phyloP scores from a whole-genome alignment of 1,284 basidiomycete species.

The Melampsora medusae region DNA sequence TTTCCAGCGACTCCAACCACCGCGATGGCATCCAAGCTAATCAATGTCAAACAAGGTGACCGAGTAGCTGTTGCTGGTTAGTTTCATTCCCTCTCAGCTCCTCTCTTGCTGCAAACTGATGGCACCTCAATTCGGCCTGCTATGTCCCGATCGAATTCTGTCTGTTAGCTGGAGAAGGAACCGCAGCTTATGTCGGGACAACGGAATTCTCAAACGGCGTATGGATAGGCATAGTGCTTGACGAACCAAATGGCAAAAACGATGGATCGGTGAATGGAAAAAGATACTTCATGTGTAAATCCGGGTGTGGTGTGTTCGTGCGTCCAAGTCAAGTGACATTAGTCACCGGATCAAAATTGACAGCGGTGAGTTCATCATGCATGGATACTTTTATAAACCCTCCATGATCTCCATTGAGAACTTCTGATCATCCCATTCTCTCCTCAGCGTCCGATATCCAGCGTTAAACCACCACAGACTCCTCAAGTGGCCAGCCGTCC shows the following conservation, averaged over 20 bases:
- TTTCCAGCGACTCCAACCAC: background rate
- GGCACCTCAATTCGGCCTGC: background rate
- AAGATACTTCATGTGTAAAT: slow-evolving; percentile 77
- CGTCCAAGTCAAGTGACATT: slow-evolving; percentile 79
- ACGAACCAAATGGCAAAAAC: slow-evolving; percentile 77
- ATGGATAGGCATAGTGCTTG: slow-evolving; percentile 76
- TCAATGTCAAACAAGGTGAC: slow-evolving; percentile 23
- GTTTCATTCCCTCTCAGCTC: background rate
- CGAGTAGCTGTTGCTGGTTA: slow-evolving; percentile 26
- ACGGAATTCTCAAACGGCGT: slow-evolving; percentile 81
- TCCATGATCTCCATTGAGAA: too few relatives aligned
- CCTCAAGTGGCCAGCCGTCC: slow-evolving; percentile 45
- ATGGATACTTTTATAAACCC: background rate
- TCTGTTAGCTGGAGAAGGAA: slow-evolving; percentile 66
- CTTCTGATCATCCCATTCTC: too few relatives aligned
- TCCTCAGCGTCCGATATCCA: too few relatives aligned
- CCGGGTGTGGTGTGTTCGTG: slow-evolving; percentile 82
- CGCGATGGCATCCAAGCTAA: background rate
- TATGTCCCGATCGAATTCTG: background rate
- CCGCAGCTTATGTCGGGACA: slow-evolving; percentile 79
- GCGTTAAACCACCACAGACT: slow-evolving; percentile 27
- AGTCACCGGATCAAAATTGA: slow-evolving; percentile 51
- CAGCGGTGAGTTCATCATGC: slow-evolving; percentile 14
- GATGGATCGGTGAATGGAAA: slow-evolving; percentile 83
- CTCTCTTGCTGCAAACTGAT: background rate